Conservation (phyloP, 345 rosid species). For the Adansonia digitata region DNA sequence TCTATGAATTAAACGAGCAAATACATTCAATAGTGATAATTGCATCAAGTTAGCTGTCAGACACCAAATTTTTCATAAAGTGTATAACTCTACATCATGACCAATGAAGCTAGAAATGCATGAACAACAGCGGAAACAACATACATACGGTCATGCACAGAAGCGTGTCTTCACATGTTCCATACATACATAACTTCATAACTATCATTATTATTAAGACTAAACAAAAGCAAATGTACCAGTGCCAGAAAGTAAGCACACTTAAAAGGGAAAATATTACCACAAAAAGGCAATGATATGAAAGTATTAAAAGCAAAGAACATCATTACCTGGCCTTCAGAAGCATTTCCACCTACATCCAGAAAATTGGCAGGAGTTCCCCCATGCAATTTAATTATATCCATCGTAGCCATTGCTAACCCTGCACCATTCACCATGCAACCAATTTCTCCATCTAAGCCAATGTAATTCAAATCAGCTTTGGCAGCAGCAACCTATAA, state of each 20-base stretch:
- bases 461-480: conserved; percentile 96
- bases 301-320: conserved; percentile 9
- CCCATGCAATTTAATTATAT: conserved; percentile 93
- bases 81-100: neutral
- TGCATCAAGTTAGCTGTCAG: neutral
- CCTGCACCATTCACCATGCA: conserved; percentile 99
- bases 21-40: neutral
- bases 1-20: conserved; percentile 1
- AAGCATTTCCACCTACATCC: conserved; percentile 98
- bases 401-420: conserved; percentile 99
- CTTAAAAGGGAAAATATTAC: neutral
- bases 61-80: neutral
- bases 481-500: conserved; percentile 84
- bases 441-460: conserved; percentile 98
- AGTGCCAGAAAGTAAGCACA: neutral
- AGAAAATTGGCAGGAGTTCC: conserved; percentile 99
- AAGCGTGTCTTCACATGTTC: neutral
- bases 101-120: neutral
- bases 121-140: neutral
- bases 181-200: neutral
- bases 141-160: neutral
- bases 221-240: neutral
- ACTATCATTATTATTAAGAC: neutral
- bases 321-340: conserved; percentile 71
- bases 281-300: neutral